Conservation (phyloP, 2,329 filamentous ascomycete species). For the Penicillium oxalicum region DNA sequence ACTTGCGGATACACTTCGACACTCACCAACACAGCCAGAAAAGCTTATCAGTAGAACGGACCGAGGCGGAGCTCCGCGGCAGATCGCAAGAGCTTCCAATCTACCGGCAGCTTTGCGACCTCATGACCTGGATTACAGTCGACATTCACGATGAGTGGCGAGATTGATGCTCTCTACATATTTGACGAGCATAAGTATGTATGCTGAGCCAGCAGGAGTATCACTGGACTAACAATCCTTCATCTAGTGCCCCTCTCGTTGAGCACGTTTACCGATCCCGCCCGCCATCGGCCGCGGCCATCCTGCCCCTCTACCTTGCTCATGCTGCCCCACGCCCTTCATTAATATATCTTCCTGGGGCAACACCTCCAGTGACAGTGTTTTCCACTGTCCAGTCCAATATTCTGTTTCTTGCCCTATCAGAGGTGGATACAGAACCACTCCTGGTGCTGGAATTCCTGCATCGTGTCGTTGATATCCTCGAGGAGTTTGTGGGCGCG, state of each 20-base stretch:
- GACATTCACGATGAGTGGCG: conserved; percentile 63
- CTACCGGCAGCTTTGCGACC: conserved; percentile 14
- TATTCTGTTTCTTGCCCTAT: conserved; percentile 76
- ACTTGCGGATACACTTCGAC: too few species aligned
- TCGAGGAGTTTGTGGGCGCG: conserved; percentile 89
- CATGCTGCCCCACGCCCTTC: conserved; percentile 76
- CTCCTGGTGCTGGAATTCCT: conserved; percentile 89
- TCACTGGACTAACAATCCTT: conserved; percentile 9
- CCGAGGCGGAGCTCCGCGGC: conserved; percentile 28
- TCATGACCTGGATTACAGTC: conserved; percentile 12
- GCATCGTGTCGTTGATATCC: conserved; percentile 82
- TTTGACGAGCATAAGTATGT: conserved; percentile 89
- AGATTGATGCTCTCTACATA: conserved; percentile 93
- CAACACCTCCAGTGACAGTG: conserved; percentile 77
- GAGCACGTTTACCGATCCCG: conserved; percentile 83
- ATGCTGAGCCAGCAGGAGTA: conserved; percentile 2
- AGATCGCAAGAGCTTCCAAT: conserved; percentile 25
- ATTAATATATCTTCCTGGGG: conserved; percentile 75
- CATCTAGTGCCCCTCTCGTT: conserved; percentile 67
- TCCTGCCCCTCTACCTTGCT: conserved; percentile 81
- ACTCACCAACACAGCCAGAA: conserved; percentile 3
- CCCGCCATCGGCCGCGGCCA: conserved; percentile 66
- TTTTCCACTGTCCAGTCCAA: conserved; percentile 86
- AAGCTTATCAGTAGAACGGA: conserved; percentile 2
- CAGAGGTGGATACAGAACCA: conserved; percentile 81